These are phyloP conservation scores for Microglena sp. DNA, from an alignment of 139 green algal species.

Conservation along the genomic window DNA sequence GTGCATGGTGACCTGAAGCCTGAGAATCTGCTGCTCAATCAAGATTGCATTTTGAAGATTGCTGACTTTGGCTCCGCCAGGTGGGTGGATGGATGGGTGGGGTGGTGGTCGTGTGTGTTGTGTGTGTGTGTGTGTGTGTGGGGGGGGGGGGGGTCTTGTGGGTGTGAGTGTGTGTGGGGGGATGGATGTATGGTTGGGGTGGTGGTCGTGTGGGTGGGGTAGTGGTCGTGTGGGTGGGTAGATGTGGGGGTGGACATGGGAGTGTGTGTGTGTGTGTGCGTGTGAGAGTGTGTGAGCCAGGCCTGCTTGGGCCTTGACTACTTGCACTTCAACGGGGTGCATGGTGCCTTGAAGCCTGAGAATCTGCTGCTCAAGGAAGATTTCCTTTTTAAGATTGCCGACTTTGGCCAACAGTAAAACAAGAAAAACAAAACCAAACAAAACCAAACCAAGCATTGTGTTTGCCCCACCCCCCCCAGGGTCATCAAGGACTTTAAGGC, in stretches of 20 bases:
- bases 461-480: too few relatives aligned
- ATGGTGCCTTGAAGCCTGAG: slow-evolving; percentile 82
- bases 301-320: slow-evolving; percentile 57
- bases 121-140: too few relatives aligned
- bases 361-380: slow-evolving; percentile 71
- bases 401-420: slow-evolving; percentile 69
- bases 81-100: slow-evolving; percentile 12
- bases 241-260: too few relatives aligned
- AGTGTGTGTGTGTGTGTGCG: too few relatives aligned
- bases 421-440: not conserved
- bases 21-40: slow-evolving; percentile 77
- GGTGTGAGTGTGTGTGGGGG: too few relatives aligned
- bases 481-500: too few relatives aligned
- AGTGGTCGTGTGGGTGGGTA: too few relatives aligned
- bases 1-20: slow-evolving; percentile 82
- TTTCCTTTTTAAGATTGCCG: slow-evolving; percentile 76
- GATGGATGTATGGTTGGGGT: too few relatives aligned
- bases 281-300: too few relatives aligned
- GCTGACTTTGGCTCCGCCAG: slow-evolving; percentile 73
- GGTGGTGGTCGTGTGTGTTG: too few relatives aligned
- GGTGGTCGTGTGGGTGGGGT: too few relatives aligned
- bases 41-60: slow-evolving; percentile 73
- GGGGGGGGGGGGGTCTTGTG: too few relatives aligned
- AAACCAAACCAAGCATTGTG: not conserved
- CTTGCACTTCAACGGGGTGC: slow-evolving; percentile 63